A percentile compares a stretch with the other conserved stretches of the same genome.
phyloP scores from a whole-genome alignment of 1,284 basidiomycete species.

The Trametes versicolor region DNA sequence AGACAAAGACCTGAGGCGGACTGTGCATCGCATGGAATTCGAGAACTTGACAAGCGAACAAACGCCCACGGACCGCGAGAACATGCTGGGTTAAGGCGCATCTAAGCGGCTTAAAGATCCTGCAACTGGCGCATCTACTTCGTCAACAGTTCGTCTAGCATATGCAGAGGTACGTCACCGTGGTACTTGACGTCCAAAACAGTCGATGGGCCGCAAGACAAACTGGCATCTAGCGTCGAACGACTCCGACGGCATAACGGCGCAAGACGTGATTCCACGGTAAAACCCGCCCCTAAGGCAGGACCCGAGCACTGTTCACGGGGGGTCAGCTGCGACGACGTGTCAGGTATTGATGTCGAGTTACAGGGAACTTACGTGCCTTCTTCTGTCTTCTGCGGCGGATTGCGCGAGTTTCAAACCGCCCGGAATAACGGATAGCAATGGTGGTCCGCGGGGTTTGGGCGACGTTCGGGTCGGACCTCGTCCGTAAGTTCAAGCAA shows the following conservation, averaged over 20 bases:
- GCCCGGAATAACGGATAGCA: background rate
- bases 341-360: background rate
- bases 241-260: background rate
- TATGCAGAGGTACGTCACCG: background rate
- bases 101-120: background rate
- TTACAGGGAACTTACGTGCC: slow-evolving; percentile 2
- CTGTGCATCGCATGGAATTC: background rate
- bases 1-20: slow-evolving; percentile 1
- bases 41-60: slow-evolving; percentile 11
- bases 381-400: background rate
- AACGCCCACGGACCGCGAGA: slow-evolving; percentile 4
- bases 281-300: background rate
- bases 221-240: background rate
- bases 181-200: background rate
- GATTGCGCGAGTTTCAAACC: background rate
- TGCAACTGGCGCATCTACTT: background rate
- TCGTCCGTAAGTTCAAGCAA: background rate
- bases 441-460: slow-evolving; percentile 5
- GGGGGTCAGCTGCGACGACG: background rate
- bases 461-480: background rate
- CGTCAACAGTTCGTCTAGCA: background rate
- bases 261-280: background rate
- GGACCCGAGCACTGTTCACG: background rate
- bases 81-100: background rate
- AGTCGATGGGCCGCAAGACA: background rate